Conservation (phyloP, 2,329 filamentous ascomycete species). For the Penicillium sp. region DNA sequence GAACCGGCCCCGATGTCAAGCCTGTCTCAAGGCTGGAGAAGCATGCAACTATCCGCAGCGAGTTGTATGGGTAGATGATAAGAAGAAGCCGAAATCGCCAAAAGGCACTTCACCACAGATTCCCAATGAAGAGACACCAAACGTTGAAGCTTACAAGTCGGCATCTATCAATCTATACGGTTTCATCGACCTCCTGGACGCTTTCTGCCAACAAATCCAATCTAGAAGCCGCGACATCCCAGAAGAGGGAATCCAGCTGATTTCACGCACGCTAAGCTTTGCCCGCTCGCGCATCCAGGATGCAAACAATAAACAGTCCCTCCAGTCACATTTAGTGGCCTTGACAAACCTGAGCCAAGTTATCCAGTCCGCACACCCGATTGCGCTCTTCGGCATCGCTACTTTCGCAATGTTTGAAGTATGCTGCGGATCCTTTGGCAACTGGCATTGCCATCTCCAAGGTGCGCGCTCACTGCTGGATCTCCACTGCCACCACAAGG, state of each 20-base stretch:
- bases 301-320: slow-evolving; percentile 17
- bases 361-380: slow-evolving; percentile 40
- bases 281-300: slow-evolving; percentile 24
- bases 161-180: slow-evolving; percentile 24
- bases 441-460: slow-evolving; percentile 37
- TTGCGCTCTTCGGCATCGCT: slow-evolving; percentile 45
- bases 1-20: slow-evolving; percentile 28
- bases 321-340: slow-evolving; percentile 33
- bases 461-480: slow-evolving; percentile 44
- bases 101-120: not conserved
- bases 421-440: slow-evolving; percentile 44
- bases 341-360: slow-evolving; percentile 40
- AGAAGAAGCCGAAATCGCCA: slow-evolving; percentile 4
- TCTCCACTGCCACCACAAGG: slow-evolving; percentile 36
- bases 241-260: slow-evolving; percentile 23
- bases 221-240: slow-evolving; percentile 19
- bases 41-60: slow-evolving; percentile 27
- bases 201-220: slow-evolving; percentile 26
- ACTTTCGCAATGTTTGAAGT: slow-evolving; percentile 48
- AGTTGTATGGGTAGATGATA: slow-evolving; percentile 26
- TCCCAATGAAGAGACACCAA: not conserved
- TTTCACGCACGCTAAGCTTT: slow-evolving; percentile 25
- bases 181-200: slow-evolving; percentile 25
- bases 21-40: slow-evolving; percentile 20
- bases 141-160: not conserved